Conservation (phyloP, 495 filamentous ascomycete species). For the Collariella sp. region DNA sequence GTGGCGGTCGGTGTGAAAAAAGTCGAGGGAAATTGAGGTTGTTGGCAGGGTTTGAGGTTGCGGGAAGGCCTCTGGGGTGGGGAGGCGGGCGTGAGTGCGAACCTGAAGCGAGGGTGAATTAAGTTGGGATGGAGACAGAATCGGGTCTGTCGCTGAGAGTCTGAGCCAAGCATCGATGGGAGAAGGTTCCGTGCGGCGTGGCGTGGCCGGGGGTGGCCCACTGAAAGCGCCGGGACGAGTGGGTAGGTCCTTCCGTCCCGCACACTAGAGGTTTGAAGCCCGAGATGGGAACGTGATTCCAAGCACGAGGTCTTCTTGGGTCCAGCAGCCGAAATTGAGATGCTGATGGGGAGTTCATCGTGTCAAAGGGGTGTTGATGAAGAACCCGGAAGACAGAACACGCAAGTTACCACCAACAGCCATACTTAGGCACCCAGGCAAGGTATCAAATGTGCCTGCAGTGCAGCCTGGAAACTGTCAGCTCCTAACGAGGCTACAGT, state of each 20-base stretch:
- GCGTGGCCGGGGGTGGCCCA: background rate
- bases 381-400: too few relatives aligned
- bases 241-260: background rate
- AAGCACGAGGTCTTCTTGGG: too few relatives aligned
- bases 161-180: background rate
- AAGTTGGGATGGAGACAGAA: background rate
- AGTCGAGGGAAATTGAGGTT: background rate
- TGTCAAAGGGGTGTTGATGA: too few relatives aligned
- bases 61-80: background rate
- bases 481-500: too few relatives aligned
- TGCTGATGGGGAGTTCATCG: too few relatives aligned
- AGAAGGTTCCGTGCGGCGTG: background rate
- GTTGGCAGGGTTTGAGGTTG: background rate
- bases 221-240: conserved; percentile 4
- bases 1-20: conserved; percentile 4
- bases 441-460: too few relatives aligned
- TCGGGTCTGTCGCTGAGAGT: background rate
- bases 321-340: too few relatives aligned
- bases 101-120: background rate
- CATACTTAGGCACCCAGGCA: too few relatives aligned
- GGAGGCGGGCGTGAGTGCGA: background rate
- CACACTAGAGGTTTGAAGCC: too few relatives aligned
- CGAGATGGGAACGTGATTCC: too few relatives aligned
- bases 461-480: too few relatives aligned
- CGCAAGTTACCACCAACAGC: too few relatives aligned